Conservation (phyloP, 805 yeast genomes). For the Lipomyces spencermartinsiae region DNA sequence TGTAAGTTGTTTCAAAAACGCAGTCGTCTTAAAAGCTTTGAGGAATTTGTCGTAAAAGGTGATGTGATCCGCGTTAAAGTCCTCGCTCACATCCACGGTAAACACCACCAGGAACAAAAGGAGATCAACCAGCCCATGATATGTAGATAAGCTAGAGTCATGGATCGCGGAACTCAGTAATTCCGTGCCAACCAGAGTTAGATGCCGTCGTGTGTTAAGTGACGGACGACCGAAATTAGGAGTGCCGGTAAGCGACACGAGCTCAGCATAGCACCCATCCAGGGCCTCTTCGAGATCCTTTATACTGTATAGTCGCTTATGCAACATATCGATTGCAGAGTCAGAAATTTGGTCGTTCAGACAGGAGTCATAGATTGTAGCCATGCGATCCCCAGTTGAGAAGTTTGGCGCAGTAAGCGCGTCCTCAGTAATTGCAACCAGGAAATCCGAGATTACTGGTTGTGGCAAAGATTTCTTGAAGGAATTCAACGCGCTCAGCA, state of each 20-base stretch:
- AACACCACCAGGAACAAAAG: slow-evolving; percentile 30
- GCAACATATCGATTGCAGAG: slow-evolving; percentile 34
- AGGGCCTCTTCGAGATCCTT: slow-evolving; percentile 26
- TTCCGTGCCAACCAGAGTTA: slow-evolving; percentile 18
- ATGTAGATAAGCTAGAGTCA: slow-evolving; percentile 12
- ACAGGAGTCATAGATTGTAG: slow-evolving; percentile 29
- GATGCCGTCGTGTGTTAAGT: slow-evolving; percentile 16
- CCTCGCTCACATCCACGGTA: slow-evolving; percentile 25
- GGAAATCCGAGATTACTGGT: slow-evolving; percentile 47
- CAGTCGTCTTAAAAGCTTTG: slow-evolving; percentile 2
- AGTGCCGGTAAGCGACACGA: slow-evolving; percentile 10
- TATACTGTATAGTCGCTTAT: slow-evolving; percentile 24
- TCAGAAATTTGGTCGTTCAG: slow-evolving; percentile 33
- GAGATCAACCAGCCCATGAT: slow-evolving; percentile 21
- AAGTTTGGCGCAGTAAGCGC: slow-evolving; percentile 33
- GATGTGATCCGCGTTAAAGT: slow-evolving; percentile 23
- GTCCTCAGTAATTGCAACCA: slow-evolving; percentile 49
- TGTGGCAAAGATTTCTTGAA: slow-evolving; percentile 52
- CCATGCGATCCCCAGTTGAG: slow-evolving; percentile 35
- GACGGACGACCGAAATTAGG: slow-evolving; percentile 20
- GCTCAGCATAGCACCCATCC: slow-evolving; percentile 18
- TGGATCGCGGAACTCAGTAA: slow-evolving; percentile 10
- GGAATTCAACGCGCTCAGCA: slow-evolving; percentile 48
- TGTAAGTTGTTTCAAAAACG: slow-evolving; percentile 16
- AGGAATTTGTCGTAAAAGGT: slow-evolving; percentile 21